phyloP scores from a whole-genome alignment of 208 protist genomes.

The Leishmania amazonensis region DNA sequence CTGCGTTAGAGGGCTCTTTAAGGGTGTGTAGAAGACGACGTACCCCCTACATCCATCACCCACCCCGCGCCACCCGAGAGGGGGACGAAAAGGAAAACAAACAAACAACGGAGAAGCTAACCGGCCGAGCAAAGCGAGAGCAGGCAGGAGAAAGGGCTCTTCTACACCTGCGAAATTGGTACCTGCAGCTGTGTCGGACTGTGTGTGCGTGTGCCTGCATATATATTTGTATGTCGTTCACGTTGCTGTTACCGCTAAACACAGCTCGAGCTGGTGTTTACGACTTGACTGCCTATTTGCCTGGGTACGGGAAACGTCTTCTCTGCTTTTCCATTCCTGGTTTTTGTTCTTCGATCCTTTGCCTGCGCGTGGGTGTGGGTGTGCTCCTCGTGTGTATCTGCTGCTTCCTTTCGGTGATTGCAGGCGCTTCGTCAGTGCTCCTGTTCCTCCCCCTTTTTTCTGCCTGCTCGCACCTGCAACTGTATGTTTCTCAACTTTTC shows the following conservation, averaged over 20 bases:
- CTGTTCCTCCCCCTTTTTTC: neutral
- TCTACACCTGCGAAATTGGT: neutral
- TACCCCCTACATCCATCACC: neutral
- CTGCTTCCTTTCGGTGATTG: neutral
- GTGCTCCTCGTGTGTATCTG: neutral
- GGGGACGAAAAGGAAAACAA: neutral
- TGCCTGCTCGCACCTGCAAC: neutral
- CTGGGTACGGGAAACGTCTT: neutral
- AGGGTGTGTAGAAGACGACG: neutral
- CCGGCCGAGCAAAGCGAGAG: neutral
- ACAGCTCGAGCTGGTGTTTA: neutral
- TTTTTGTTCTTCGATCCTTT: neutral
- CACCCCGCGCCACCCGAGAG: neutral
- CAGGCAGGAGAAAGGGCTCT: neutral
- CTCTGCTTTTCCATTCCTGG: neutral
- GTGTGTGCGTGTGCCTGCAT: neutral
- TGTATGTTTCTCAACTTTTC: neutral
- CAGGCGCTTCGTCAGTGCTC: neutral
- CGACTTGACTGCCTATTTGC: neutral
- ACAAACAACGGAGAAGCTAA: neutral
- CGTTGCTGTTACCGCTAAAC: neutral
- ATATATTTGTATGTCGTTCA: neutral
- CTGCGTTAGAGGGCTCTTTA: neutral
- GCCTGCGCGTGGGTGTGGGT: neutral
- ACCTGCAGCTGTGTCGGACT: neutral